Evolutionary conservation across 768 basidiomycete species (phyloP).

Genomic region (Amanita exitialis): DNA sequence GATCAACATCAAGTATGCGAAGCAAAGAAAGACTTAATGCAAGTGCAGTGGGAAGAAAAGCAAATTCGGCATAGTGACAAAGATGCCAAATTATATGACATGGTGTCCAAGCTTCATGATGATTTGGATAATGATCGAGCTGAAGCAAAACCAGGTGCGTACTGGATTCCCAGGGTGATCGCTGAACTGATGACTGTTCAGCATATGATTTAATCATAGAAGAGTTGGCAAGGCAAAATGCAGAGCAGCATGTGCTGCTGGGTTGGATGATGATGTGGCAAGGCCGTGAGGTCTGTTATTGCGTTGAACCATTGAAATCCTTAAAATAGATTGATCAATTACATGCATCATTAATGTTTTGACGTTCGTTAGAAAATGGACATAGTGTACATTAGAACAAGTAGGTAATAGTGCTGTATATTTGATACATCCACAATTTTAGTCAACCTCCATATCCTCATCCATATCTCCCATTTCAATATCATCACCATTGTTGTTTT

Average conservation of each 20-base stretch:
- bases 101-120: constrained; percentile 48
- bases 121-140: constrained; percentile 44
- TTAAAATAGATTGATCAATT: too few relatives aligned
- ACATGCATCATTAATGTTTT: too few relatives aligned
- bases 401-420: too few relatives aligned
- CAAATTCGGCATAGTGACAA: constrained; percentile 45
- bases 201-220: constrained; percentile 53
- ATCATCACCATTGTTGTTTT: too few relatives aligned
- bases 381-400: too few relatives aligned
- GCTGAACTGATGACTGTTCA: constrained; percentile 16
- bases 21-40: constrained; percentile 50
- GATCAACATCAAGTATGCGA: constrained; percentile 53
- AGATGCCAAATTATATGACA: constrained; percentile 46
- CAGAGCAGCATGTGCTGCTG: constrained; percentile 48
- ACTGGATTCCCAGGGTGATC: constrained; percentile 7
- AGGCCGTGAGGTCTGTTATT: too few relatives aligned
- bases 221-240: constrained; percentile 47
- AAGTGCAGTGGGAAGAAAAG: constrained; percentile 58
- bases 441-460: too few relatives aligned
- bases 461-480: too few relatives aligned
- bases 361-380: too few relatives aligned
- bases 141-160: constrained; percentile 48
- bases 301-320: too few relatives aligned
- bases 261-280: too few relatives aligned
- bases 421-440: too few relatives aligned